Conservation (phyloP, 306 rosid genomes). For the Hippophae rhamnoides region DNA sequence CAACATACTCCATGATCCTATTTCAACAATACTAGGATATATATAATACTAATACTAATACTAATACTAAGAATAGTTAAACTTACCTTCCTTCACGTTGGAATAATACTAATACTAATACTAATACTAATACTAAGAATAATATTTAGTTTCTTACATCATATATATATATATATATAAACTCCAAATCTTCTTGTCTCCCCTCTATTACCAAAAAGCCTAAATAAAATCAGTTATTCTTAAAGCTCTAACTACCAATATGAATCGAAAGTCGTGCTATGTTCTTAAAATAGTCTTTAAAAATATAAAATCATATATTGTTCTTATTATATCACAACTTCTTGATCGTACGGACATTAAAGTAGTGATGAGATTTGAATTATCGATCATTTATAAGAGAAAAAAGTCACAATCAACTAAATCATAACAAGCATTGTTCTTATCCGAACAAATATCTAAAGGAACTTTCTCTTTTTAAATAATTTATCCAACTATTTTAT, state of each 20-base stretch:
- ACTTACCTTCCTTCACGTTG: slow-evolving; percentile 15
- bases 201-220: neutral
- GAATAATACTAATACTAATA: neutral
- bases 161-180: neutral
- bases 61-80: slow-evolving; percentile 4
- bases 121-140: neutral
- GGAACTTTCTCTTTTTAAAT: slow-evolving; percentile 45
- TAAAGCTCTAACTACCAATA: slow-evolving; percentile 30
- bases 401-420: slow-evolving; percentile 45
- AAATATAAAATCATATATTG: neutral
- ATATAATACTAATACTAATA: neutral
- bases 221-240: slow-evolving; percentile 17
- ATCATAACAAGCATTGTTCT: slow-evolving; percentile 55
- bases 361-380: neutral
- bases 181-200: slow-evolving; percentile 15
- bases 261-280: slow-evolving; percentile 26
- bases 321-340: slow-evolving; percentile 35
- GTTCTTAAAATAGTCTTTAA: neutral
- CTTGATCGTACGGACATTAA: slow-evolving; percentile 21
- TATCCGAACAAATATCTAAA: slow-evolving; percentile 81
- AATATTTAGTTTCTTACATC: neutral
- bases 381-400: neutral
- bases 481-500: neutral
- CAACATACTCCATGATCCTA: slow-evolving; percentile 1
- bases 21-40: neutral